phyloP scores from a whole-genome alignment of 345 rosid species.

The Lumnitzera racemosa region DNA sequence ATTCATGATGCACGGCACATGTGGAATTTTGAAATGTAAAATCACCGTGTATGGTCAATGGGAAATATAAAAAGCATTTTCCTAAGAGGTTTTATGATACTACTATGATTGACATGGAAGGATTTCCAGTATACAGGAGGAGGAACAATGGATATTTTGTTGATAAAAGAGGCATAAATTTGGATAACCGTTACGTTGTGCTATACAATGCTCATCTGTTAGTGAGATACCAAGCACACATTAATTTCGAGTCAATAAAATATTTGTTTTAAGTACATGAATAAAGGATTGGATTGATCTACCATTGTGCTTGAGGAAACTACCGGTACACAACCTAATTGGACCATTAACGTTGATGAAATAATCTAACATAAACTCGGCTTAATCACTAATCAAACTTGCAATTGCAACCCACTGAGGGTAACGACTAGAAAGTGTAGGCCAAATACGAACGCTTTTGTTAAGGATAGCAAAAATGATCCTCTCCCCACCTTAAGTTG shows the following conservation, averaged over 20 bases:
- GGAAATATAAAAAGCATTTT: neutral
- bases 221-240: neutral
- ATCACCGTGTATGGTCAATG: neutral
- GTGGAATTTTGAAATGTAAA: neutral
- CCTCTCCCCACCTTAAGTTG: too few relatives aligned
- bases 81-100: neutral
- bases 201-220: neutral
- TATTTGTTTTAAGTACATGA: constrained; percentile 2
- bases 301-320: neutral
- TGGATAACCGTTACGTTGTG: constrained; percentile 2
- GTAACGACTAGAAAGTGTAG: too few relatives aligned
- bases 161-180: neutral
- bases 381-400: too few relatives aligned
- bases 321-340: neutral
- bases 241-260: neutral
- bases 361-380: too few relatives aligned
- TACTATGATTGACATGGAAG: neutral
- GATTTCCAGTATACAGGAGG: neutral
- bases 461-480: too few relatives aligned
- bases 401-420: too few relatives aligned
- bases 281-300: neutral
- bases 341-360: neutral
- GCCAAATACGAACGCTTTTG: too few relatives aligned
- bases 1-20: constrained; percentile 2
- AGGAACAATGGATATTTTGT: neutral